Evolutionary conservation across 371 early-diverging fungal species (phyloP).

Genomic region (Apophysomyces trapeziformis): DNA sequence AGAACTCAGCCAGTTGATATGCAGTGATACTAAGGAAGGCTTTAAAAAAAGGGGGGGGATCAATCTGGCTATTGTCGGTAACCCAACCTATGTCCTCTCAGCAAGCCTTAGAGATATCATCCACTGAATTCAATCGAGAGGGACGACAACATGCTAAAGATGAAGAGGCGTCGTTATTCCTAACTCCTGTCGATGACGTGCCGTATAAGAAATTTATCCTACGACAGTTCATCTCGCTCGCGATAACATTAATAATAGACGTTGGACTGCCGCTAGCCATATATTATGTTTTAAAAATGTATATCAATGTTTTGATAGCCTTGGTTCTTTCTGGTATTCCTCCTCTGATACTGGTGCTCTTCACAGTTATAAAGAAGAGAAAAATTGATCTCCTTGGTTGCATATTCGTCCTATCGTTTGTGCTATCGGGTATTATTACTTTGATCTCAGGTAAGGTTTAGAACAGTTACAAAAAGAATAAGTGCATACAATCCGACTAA

Average conservation of each 20-base stretch:
- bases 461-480: not conserved
- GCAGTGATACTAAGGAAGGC: too few relatives aligned
- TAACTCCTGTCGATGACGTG: not conserved
- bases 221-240: not conserved
- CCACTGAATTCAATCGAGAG: too few relatives aligned
- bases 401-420: constrained; percentile 24
- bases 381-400: constrained; percentile 24
- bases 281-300: constrained; percentile 17
- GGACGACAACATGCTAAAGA: too few relatives aligned
- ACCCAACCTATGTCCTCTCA: too few relatives aligned
- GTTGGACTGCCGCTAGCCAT: constrained; percentile 24
- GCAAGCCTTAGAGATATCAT: too few relatives aligned
- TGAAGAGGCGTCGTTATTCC: not conserved
- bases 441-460: constrained; percentile 17
- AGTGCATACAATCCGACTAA: too few relatives aligned
- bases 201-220: not conserved
- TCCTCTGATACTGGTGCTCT: constrained; percentile 27
- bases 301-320: constrained; percentile 19
- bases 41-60: too few relatives aligned
- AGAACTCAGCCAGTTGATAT: too few relatives aligned
- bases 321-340: constrained; percentile 32
- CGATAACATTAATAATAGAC: constrained; percentile 4
- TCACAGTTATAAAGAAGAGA: constrained; percentile 15
- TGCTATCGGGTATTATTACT: constrained; percentile 28
- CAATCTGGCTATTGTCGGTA: too few relatives aligned